Evolutionary conservation across 345 rosid genomes (phyloP).

Genomic region (Erysimum cheiranthoides): DNA sequence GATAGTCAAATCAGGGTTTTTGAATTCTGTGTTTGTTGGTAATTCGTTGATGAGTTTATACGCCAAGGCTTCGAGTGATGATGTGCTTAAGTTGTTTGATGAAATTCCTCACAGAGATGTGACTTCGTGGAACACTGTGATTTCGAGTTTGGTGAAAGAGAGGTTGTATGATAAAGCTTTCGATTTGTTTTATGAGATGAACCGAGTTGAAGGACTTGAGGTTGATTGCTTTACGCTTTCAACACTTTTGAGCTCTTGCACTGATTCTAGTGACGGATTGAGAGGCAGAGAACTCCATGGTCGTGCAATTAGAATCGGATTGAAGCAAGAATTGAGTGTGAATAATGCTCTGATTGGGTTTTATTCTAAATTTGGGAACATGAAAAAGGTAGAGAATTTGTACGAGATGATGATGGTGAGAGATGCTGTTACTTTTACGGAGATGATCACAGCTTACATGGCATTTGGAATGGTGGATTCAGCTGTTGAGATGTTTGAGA

Average conservation of each 20-base stretch:
- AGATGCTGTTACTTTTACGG: conserved; percentile 72
- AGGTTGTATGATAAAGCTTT: conserved; percentile 52
- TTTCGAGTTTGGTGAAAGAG: conserved; percentile 65
- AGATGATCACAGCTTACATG: conserved; percentile 70
- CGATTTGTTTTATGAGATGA: conserved; percentile 55
- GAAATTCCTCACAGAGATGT: conserved; percentile 70
- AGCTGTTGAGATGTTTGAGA: conserved; percentile 64
- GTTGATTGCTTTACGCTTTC: conserved; percentile 69
- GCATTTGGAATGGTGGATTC: conserved; percentile 65
- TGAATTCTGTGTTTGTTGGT: conserved; percentile 54
- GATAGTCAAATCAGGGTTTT: conserved; percentile 42
- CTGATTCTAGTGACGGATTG: conserved; percentile 47
- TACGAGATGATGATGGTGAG: conserved; percentile 58
- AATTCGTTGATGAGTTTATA: conserved; percentile 80
- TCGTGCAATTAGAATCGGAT: conserved; percentile 61
- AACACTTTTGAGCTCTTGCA: conserved; percentile 65
- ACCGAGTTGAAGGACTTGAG: conserved; percentile 41
- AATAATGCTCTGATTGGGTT: conserved; percentile 71
- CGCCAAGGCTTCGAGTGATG: conserved; percentile 44
- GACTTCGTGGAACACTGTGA: conserved; percentile 74
- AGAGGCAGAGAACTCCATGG: conserved; percentile 75
- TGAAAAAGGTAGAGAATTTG: conserved; percentile 52
- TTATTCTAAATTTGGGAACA: conserved; percentile 58
- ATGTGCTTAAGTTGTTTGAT: conserved; percentile 63
- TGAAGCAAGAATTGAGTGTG: conserved; percentile 63